These are phyloP conservation scores for Nannizzia gypsea DNA, from an alignment of 2,329 filamentous ascomycete species.

Conservation along the genomic window DNA sequence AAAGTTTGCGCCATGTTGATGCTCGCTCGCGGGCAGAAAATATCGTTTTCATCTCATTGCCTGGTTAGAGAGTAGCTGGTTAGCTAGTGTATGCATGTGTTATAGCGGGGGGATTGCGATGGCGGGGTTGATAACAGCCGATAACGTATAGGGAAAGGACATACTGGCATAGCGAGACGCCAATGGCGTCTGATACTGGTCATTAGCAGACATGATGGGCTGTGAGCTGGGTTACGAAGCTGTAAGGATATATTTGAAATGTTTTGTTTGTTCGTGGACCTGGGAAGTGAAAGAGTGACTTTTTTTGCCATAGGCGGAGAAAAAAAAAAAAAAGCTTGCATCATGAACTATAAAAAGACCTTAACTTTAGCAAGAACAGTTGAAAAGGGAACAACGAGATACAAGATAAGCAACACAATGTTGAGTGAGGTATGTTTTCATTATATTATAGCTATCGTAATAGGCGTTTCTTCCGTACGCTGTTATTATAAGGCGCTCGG, in stretches of 20 bases:
- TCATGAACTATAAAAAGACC: too few relatives aligned
- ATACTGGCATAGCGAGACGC: conserved; percentile 59
- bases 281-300: background rate
- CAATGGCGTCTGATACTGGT: conserved; percentile 56
- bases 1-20: conserved; percentile 72
- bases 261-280: background rate
- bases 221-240: background rate
- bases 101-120: background rate
- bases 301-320: background rate
- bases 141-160: background rate
- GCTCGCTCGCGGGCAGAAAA: conserved; percentile 67
- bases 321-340: too few relatives aligned
- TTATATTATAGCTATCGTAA: too few relatives aligned
- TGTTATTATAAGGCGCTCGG: background rate
- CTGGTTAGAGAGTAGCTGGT: background rate
- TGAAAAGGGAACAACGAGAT: too few relatives aligned
- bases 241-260: background rate
- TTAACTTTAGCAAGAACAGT: too few relatives aligned
- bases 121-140: background rate
- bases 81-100: background rate
- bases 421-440: too few relatives aligned
- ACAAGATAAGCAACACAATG: too few relatives aligned
- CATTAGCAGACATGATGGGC: conserved; percentile 31
- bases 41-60: conserved; percentile 58
- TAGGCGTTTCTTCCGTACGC: background rate